These are phyloP conservation scores for Austroboletus festivus DNA, from an alignment of 768 basidiomycete genomes.

Conservation along the genomic window DNA sequence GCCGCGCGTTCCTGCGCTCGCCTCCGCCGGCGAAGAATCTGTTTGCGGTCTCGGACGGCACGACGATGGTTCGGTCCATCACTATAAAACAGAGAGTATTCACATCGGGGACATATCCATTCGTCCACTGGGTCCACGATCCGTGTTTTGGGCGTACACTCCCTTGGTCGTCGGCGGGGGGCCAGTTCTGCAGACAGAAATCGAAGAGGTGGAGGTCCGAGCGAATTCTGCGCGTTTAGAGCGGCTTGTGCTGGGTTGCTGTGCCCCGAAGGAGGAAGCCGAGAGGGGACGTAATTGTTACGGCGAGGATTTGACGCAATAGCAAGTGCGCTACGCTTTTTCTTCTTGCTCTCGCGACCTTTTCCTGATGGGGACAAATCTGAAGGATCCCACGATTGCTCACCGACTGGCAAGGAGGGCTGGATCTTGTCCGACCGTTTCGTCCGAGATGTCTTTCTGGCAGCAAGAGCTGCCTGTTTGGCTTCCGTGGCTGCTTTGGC, in stretches of 20 bases:
- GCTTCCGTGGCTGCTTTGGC: slow-evolving; percentile 48
- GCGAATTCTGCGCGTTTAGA: slow-evolving; percentile 43
- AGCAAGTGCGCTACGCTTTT: slow-evolving; percentile 87
- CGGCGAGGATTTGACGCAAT: slow-evolving; percentile 95
- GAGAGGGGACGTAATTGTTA: slow-evolving; percentile 88
- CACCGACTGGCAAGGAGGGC: slow-evolving; percentile 29
- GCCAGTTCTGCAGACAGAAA: slow-evolving; percentile 72
- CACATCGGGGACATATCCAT: slow-evolving; percentile 94
- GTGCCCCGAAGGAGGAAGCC: slow-evolving; percentile 55
- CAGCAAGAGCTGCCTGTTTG: slow-evolving; percentile 46
- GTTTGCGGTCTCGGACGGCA: slow-evolving; percentile 70
- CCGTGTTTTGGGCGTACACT: slow-evolving; percentile 27
- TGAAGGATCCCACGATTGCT: slow-evolving; percentile 37
- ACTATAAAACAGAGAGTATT: slow-evolving; percentile 91
- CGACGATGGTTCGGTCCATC: slow-evolving; percentile 63
- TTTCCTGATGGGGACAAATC: slow-evolving; percentile 36
- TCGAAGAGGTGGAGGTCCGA: slow-evolving; percentile 60
- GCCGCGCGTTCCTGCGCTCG: slow-evolving; percentile 70
- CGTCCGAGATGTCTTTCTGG: slow-evolving; percentile 33
- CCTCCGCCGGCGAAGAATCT: slow-evolving; percentile 67
- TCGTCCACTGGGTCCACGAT: slow-evolving; percentile 71
- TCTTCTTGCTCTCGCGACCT: slow-evolving; percentile 64
- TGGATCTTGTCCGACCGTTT: slow-evolving; percentile 40
- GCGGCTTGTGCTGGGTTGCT: slow-evolving; percentile 37
- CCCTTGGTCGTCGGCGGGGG: slow-evolving; percentile 37